Percentiles rank a stretch among this genome's conserved stretches.
These are phyloP conservation scores for Fusarium incarnatum DNA, from an alignment of 2,329 filamentous ascomycete genomes.

Conservation along the genomic window DNA sequence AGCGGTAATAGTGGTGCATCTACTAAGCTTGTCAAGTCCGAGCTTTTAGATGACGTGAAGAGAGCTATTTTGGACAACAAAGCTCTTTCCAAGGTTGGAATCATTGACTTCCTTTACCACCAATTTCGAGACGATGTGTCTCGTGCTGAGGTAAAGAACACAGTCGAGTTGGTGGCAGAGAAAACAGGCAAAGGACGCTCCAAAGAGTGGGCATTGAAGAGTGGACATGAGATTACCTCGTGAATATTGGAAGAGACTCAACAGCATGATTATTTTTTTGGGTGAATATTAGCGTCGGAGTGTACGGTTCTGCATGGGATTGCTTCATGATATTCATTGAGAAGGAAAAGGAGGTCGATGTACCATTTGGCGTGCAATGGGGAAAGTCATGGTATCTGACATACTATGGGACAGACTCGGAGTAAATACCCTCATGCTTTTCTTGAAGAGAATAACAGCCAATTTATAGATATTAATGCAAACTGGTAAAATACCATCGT, in stretches of 20 bases:
- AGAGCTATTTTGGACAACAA: constrained; percentile 56
- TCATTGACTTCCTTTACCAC: constrained; percentile 56
- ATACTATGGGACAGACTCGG: constrained; percentile 27
- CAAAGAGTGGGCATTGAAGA: constrained; percentile 56
- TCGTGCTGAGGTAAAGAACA: constrained; percentile 57
- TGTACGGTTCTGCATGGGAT: constrained; percentile 37
- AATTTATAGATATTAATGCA: constrained; percentile 11
- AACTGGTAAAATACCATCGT: background rate
- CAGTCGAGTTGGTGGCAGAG: constrained; percentile 55
- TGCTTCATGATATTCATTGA: constrained; percentile 37
- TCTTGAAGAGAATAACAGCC: constrained; percentile 15
- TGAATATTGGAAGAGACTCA: constrained; percentile 36
- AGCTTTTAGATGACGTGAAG: constrained; percentile 57
- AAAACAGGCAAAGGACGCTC: constrained; percentile 53
- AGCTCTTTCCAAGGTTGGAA: constrained; percentile 55
- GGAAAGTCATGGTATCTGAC: constrained; percentile 24
- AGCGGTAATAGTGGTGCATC: constrained; percentile 29
- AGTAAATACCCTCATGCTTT: constrained; percentile 32
- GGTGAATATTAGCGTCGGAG: constrained; percentile 47
- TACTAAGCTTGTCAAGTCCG: constrained; percentile 52
- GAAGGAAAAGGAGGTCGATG: constrained; percentile 29
- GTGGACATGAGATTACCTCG: constrained; percentile 52
- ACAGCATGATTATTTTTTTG: constrained; percentile 40
- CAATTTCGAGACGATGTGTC: constrained; percentile 54
- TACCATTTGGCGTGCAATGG: constrained; percentile 28